A percentile compares a stretch with the other conserved stretches of the same genome.
These are phyloP conservation scores for Marchantia polymorpha DNA, from an alignment of 225 moss, liverwort and hornwort genomes.

Conservation along the genomic window DNA sequence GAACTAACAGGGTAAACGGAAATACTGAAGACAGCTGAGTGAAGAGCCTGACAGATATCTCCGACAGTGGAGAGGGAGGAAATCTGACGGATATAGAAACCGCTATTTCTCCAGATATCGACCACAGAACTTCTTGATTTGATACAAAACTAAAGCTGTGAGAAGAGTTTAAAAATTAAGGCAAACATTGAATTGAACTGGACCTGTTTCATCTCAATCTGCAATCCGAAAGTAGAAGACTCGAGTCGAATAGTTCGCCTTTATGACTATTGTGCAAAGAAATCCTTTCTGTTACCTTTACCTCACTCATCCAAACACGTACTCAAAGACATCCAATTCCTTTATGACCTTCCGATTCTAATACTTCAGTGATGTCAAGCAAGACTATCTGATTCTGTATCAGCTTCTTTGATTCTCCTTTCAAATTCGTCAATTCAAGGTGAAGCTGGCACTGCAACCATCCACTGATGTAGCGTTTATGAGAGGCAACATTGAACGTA, in stretches of 20 bases:
- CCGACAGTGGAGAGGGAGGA: neutral
- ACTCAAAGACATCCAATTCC: neutral
- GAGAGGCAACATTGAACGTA: neutral
- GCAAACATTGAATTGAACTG: neutral
- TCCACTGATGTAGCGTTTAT: neutral
- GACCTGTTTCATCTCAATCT: conserved; percentile 2
- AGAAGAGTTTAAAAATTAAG: neutral
- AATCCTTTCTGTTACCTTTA: neutral
- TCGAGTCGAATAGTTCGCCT: neutral
- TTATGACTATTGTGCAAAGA: neutral
- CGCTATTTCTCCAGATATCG: neutral
- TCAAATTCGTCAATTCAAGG: neutral
- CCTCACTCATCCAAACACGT: neutral
- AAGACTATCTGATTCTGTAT: neutral
- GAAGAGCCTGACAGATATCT: neutral
- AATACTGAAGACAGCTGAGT: neutral
- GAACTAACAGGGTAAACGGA: neutral
- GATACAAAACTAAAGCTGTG: neutral
- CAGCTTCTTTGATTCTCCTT: neutral
- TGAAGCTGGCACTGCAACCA: conserved; percentile 6
- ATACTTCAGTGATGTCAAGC: neutral
- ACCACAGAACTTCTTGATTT: neutral
- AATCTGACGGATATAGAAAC: neutral
- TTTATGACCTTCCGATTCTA: neutral
- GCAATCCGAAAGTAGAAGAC: conserved; percentile 1